Base-by-base conservation (phyloP, 2,329 filamentous ascomycete species). In the Pseudonectria foliicola region DNA sequence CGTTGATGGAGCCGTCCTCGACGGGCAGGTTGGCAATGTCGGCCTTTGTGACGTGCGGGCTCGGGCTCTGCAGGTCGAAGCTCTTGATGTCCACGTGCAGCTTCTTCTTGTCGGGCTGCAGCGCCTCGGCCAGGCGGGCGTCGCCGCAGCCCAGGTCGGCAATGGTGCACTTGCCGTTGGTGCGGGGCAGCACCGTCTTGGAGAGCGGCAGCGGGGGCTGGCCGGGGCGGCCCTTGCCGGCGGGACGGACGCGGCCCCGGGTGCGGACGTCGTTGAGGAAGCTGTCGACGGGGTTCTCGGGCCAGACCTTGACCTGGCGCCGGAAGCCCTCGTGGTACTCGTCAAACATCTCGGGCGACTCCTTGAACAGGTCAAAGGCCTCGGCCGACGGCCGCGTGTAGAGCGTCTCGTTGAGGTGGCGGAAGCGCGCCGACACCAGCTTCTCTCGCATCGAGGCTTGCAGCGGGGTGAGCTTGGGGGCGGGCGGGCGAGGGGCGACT, bases 271-370 rank as follows among this genome's bases (percentile, higher is more conserved):
- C 73, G 18, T 66, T 57, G 45, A 95, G 80, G 64, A 94, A 96
- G 38, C 75, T 77, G 59, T 95, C 85, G 30, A 98, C 87, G 0
- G 92, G 92, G 62, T 98, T 98, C 55, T 90, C 85, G 7, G 92
- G 92, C 92, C 92, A 98, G 3, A 89, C 84, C 54, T 86, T 82
- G 39, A 96, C 92, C 65, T 98, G 92, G 34, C 89, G 85, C 1
- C 89, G 83, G 71, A 98, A 98, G 24, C 92, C 92, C 42, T 88
- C 82, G 64, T 98, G 92, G 63, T 98, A 98, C 63, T 96, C 89
- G 48, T 78, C 73, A 64, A 96, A 98, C 73, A 96, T 89, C 56
- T 94, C 86, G 0, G 92, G 92, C 32, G 85, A 86, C 24, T 83
- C 71, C 33, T 77, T 70, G 67, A 98, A 96, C 15, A 96, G 77